phyloP scores from a whole-genome alignment of 768 basidiomycete species.

The Mycena polygramma region DNA sequence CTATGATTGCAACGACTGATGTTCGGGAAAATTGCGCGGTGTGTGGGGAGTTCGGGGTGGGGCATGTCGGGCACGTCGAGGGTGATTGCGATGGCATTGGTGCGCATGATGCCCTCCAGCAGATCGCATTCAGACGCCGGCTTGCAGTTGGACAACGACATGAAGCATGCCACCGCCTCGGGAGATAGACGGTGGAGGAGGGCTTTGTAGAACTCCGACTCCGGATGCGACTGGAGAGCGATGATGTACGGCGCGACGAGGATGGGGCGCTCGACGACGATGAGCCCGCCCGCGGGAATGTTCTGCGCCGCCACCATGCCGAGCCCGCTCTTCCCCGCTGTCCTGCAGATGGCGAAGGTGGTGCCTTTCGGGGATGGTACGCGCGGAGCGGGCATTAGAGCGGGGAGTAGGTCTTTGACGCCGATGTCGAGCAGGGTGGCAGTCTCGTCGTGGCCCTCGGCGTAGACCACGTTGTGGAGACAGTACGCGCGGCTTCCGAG shows the following conservation, averaged over 20 bases:
- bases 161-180: conserved; percentile 43
- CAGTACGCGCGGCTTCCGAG: conserved; percentile 43
- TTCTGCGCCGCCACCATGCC: conserved; percentile 45
- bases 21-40: conserved; percentile 53
- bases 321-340: conserved; percentile 39
- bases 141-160: conserved; percentile 45
- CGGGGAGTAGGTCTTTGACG: conserved; percentile 45
- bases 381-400: background rate
- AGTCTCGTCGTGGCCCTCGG: conserved; percentile 35
- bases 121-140: conserved; percentile 27
- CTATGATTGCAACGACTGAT: conserved; percentile 57
- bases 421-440: conserved; percentile 49
- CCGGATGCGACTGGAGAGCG: conserved; percentile 36
- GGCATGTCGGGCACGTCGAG: conserved; percentile 44
- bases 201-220: conserved; percentile 48
- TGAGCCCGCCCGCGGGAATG: conserved; percentile 41
- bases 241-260: conserved; percentile 54
- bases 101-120: conserved; percentile 47
- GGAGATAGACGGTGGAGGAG: conserved; percentile 47
- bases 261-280: conserved; percentile 54
- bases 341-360: conserved; percentile 27
- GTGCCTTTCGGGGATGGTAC: conserved; percentile 5
- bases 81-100: conserved; percentile 50
- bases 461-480: conserved; percentile 40
- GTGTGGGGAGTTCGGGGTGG: conserved; percentile 44